phyloP scores from a whole-genome alignment of 2,329 filamentous ascomycete species.

The Trichoderma koningii region DNA sequence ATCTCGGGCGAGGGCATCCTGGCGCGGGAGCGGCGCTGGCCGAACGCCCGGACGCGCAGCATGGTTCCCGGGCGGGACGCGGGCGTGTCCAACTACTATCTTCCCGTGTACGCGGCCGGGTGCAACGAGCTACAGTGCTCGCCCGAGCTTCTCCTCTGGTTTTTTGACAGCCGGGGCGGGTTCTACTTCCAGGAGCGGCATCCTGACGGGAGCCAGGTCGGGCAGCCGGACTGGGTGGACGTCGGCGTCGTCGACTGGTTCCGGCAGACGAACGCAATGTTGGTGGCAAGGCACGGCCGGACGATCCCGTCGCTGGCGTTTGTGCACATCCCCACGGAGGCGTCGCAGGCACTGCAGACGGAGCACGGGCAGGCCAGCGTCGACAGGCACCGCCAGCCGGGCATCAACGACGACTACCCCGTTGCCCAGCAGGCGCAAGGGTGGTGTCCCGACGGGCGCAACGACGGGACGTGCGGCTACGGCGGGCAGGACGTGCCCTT shows the following conservation, averaged over 20 bases:
- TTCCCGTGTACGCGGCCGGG: constrained; percentile 46
- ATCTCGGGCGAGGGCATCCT: constrained; percentile 52
- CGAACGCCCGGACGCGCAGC: constrained; percentile 43
- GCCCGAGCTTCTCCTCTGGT: constrained; percentile 62
- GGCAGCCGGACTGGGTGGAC: constrained; percentile 51
- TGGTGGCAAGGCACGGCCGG: constrained; percentile 36
- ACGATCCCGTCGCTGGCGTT: constrained; percentile 51
- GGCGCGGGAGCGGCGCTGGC: constrained; percentile 44
- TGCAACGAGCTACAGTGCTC: constrained; percentile 41
- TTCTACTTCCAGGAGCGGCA: constrained; percentile 48
- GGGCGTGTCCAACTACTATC: constrained; percentile 52
- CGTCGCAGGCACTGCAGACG: constrained; percentile 45
- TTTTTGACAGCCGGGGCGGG: constrained; percentile 69
- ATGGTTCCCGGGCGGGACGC: constrained; percentile 44
- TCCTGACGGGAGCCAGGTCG: constrained; percentile 36
- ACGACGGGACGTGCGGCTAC: constrained; percentile 44
- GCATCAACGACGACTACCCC: constrained; percentile 49
- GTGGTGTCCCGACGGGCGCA: constrained; percentile 46
- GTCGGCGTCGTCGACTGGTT: constrained; percentile 50
- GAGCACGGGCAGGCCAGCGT: constrained; percentile 35
- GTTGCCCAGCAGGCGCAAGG: constrained; percentile 48
- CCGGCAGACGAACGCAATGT: constrained; percentile 35
- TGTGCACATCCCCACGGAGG: constrained; percentile 52
- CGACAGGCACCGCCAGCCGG: constrained; percentile 44
- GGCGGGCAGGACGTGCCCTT: constrained; percentile 60